These are phyloP conservation scores for Agarophyton chilense DNA, from an alignment of 23 red algal species.

Conservation along the genomic window DNA sequence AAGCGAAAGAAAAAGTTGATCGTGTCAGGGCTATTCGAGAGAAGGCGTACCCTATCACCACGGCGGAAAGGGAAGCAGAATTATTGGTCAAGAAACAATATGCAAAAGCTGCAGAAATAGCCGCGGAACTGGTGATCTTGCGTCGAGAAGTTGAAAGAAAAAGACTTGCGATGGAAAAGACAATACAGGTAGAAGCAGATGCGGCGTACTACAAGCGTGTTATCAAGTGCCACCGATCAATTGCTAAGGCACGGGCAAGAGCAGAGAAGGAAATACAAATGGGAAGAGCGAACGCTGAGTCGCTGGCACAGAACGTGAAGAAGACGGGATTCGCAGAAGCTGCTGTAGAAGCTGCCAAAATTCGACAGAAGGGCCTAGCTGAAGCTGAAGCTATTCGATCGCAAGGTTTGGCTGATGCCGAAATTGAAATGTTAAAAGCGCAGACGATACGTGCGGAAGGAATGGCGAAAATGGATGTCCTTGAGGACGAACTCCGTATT, in stretches of 20 bases:
- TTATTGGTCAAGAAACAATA: constrained; percentile 27
- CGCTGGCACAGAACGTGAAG: neutral
- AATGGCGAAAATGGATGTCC: constrained; percentile 6
- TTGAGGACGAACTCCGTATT: neutral
- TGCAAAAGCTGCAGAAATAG: constrained; percentile 40
- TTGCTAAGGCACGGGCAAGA: constrained; percentile 11
- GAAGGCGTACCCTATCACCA: constrained; percentile 21
- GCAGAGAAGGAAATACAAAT: constrained; percentile 16
- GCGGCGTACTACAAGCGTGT: constrained; percentile 20
- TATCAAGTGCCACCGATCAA: neutral
- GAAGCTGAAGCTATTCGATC: constrained; percentile 52
- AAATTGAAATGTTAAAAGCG: constrained; percentile 1
- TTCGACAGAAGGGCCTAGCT: constrained; percentile 25
- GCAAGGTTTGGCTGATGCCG: constrained; percentile 29
- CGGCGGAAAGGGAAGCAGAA: constrained; percentile 35
- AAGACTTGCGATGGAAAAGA: constrained; percentile 29
- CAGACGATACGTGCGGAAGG: constrained; percentile 6
- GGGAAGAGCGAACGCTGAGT: constrained; percentile 9
- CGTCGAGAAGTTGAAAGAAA: constrained; percentile 10
- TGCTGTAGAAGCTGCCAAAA: constrained; percentile 16
- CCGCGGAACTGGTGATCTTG: neutral
- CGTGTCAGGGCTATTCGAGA: constrained; percentile 1
- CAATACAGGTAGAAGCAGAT: constrained; percentile 52
- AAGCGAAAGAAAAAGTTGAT: constrained; percentile 2
- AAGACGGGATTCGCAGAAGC: constrained; percentile 42